phyloP scores from a whole-genome alignment of 345 rosid genomes.

The Euphorbia tirucalli region DNA sequence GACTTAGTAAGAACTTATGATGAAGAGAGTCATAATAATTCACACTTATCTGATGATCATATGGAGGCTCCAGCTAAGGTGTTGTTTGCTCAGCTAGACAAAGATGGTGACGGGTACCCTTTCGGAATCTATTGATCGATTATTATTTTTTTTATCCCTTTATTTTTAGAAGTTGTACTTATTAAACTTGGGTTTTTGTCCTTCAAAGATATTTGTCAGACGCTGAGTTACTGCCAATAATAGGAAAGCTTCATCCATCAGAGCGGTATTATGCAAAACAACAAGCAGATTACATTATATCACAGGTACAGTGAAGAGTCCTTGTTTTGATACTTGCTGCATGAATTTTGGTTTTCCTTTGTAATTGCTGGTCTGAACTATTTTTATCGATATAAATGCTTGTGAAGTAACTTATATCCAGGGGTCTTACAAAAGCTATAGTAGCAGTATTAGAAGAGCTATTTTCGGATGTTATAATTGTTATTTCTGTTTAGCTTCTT shows the following conservation, averaged over 20 bases:
- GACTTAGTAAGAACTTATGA: constrained; percentile 85
- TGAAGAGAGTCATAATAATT: constrained; percentile 67
- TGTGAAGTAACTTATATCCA: neutral
- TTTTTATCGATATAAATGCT: neutral
- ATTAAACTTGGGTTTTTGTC: constrained; percentile 10
- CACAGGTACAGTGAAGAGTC: constrained; percentile 55
- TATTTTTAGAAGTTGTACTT: constrained; percentile 17
- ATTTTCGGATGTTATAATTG: too few relatives aligned
- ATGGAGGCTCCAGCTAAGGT: constrained; percentile 73
- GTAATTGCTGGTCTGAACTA: neutral
- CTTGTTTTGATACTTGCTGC: neutral
- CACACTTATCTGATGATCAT: constrained; percentile 55
- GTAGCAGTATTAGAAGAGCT: neutral
- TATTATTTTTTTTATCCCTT: too few relatives aligned
- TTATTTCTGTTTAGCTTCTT: too few relatives aligned
- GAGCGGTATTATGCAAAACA: constrained; percentile 93
- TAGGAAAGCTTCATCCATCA: constrained; percentile 89
- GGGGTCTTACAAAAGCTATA: neutral
- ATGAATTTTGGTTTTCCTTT: neutral
- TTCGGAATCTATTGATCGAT: constrained; percentile 6
- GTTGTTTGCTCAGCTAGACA: constrained; percentile 80
- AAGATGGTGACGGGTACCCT: constrained; percentile 80
- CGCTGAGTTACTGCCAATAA: constrained; percentile 66
- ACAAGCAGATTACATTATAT: constrained; percentile 83
- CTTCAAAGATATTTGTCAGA: constrained; percentile 61